Conservation (phyloP, 768 basidiomycete species). For the Leccinellum rugosiceps region DNA sequence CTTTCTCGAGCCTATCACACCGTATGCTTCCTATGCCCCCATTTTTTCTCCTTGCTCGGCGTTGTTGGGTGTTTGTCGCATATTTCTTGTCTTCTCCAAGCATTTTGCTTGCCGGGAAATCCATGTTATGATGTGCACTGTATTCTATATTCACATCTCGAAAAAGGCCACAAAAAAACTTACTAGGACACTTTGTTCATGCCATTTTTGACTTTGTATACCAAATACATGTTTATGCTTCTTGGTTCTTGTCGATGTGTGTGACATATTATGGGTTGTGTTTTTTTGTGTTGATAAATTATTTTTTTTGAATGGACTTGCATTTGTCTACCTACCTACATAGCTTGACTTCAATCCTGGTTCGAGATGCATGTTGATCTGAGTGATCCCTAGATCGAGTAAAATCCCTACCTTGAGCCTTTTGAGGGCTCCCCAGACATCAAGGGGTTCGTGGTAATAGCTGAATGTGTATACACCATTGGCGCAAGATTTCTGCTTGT, state of each 20-base stretch:
- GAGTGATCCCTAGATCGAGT: too few species aligned
- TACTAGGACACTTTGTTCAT: constrained; percentile 29
- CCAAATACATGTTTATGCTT: constrained; percentile 24
- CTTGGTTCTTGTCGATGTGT: background rate
- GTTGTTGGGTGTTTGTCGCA: constrained; percentile 13
- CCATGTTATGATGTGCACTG: constrained; percentile 22
- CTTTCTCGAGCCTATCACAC: constrained; percentile 2
- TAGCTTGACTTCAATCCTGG: too few species aligned
- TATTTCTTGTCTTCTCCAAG: constrained; percentile 16
- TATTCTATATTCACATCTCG: constrained; percentile 23
- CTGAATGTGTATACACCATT: too few species aligned
- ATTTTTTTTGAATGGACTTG: background rate
- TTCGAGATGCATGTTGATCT: too few species aligned
- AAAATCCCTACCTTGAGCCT: too few species aligned
- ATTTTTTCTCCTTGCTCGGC: constrained; percentile 2
- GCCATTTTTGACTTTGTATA: constrained; percentile 17
- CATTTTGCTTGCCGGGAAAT: constrained; percentile 6
- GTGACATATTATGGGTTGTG: background rate
- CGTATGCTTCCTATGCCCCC: constrained; percentile 23
- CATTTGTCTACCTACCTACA: background rate
- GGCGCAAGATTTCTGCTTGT: too few species aligned
- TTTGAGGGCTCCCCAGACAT: too few species aligned
- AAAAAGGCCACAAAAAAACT: constrained; percentile 4
- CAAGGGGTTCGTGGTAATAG: too few species aligned
- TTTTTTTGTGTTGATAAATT: background rate